Conservation (phyloP, 306 rosid genomes). For the Urtica urens region DNA sequence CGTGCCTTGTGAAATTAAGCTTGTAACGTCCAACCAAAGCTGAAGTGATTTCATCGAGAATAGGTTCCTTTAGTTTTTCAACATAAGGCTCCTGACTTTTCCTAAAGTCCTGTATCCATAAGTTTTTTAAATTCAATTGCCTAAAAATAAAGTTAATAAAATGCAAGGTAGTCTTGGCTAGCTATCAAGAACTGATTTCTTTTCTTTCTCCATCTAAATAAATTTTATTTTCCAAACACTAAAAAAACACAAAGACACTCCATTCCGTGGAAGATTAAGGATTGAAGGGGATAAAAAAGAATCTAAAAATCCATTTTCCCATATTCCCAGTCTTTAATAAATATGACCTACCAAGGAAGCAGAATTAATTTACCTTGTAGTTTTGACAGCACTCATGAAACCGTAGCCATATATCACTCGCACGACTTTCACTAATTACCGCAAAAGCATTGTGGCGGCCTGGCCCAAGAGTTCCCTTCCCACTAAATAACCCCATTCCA, state of each 20-base stretch:
- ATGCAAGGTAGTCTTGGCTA: too few relatives aligned
- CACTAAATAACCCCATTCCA: slow-evolving; percentile 80
- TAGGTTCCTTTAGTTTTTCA: slow-evolving; percentile 65
- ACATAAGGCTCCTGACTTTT: slow-evolving; percentile 68
- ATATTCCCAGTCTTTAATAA: too few relatives aligned
- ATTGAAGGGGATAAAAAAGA: too few relatives aligned
- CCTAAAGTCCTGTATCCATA: slow-evolving; percentile 46
- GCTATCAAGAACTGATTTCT: too few relatives aligned
- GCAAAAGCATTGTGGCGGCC: slow-evolving; percentile 74
- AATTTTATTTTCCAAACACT: too few relatives aligned
- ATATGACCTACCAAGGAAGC: slow-evolving; percentile 2
- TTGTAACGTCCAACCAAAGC: slow-evolving; percentile 39
- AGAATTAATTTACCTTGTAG: slow-evolving; percentile 56
- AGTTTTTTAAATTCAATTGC: background rate
- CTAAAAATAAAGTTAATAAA: too few relatives aligned
- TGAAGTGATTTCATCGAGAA: slow-evolving; percentile 51
- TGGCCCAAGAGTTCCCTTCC: slow-evolving; percentile 75
- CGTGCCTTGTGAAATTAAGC: slow-evolving; percentile 67
- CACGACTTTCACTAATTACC: slow-evolving; percentile 79
- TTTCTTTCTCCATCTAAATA: too few relatives aligned
- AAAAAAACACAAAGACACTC: too few relatives aligned
- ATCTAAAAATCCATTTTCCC: background rate
- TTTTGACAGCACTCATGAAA: slow-evolving; percentile 66
- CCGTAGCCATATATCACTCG: slow-evolving; percentile 62
- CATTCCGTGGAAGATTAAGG: too few relatives aligned